phyloP scores from a whole-genome alignment of 768 basidiomycete genomes.

The Suillus bovinus region DNA sequence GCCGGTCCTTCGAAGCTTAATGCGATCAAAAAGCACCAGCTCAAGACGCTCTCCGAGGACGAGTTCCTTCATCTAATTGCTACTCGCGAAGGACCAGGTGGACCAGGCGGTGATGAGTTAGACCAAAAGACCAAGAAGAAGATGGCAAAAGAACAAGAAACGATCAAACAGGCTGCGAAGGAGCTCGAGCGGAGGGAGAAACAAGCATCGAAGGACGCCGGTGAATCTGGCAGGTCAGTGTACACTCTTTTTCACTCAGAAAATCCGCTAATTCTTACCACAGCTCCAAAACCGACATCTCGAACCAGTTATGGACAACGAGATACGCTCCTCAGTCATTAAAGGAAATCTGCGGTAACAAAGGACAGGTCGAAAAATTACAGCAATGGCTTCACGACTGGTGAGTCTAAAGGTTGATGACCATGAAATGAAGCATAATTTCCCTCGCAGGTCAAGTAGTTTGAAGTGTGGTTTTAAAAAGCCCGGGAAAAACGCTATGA shows the following conservation, averaged over 20 bases:
- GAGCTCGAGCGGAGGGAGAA: conserved; percentile 79
- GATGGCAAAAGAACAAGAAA: conserved; percentile 75
- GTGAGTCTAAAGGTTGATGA: conserved; percentile 43
- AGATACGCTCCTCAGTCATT: conserved; percentile 88
- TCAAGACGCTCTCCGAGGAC: conserved; percentile 83
- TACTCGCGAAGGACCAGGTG: conserved; percentile 56
- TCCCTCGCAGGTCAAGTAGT: conserved; percentile 61
- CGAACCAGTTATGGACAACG: conserved; percentile 88
- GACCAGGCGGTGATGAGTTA: conserved; percentile 38
- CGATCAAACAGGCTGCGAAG: conserved; percentile 69
- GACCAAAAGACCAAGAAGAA: conserved; percentile 85
- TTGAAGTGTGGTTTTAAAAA: conserved; percentile 85
- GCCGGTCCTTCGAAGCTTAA: conserved; percentile 90
- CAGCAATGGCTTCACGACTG: conserved; percentile 87
- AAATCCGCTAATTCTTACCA: not conserved
- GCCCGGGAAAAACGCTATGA: conserved; percentile 89
- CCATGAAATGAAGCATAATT: not conserved
- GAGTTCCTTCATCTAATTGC: conserved; percentile 82
- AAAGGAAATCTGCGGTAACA: conserved; percentile 96
- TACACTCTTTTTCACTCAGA: not conserved
- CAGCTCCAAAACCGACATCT: conserved; percentile 42
- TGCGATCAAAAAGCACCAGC: conserved; percentile 77
- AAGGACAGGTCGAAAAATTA: conserved; percentile 86
- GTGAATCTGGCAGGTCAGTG: conserved; percentile 22
- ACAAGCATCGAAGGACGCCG: conserved; percentile 40